phyloP scores from a whole-genome alignment of 2,329 filamentous ascomycete genomes.

The Grosmannia serpens region DNA sequence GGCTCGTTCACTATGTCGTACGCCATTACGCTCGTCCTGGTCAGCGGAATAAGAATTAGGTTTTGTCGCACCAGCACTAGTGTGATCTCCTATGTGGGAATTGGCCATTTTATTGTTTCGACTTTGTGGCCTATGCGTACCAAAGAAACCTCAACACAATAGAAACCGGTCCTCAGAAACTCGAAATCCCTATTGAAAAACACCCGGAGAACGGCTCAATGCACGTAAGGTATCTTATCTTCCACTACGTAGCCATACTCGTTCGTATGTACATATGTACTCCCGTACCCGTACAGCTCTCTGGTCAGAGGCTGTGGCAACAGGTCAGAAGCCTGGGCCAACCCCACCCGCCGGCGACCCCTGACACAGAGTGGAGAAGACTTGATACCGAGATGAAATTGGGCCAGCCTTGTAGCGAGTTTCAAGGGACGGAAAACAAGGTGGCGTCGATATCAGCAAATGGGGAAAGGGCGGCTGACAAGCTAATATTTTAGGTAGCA shows the following conservation, averaged over 20 bases:
- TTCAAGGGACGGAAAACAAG: slow-evolving; percentile 31
- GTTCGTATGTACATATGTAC: too few species aligned
- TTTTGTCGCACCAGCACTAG: background rate
- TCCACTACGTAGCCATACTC: too few species aligned
- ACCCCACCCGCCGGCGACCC: background rate
- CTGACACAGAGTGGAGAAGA: slow-evolving; percentile 17
- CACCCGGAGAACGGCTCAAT: too few species aligned
- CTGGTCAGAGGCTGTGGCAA: too few species aligned
- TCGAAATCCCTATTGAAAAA: too few species aligned
- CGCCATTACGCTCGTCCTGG: background rate
- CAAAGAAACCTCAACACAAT: background rate
- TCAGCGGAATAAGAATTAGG: background rate
- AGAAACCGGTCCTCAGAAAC: background rate
- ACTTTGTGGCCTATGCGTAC: background rate
- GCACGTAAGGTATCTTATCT: too few species aligned
- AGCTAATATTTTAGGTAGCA: background rate
- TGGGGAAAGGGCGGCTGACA: background rate
- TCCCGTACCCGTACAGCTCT: too few species aligned
- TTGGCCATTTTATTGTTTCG: background rate
- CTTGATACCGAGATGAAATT: slow-evolving; percentile 39
- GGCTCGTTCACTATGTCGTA: background rate
- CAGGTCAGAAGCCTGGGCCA: too few species aligned
- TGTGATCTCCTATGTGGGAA: background rate
- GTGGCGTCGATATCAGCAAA: background rate
- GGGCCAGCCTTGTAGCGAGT: slow-evolving; percentile 37